Base-by-base conservation (phyloP, 2,329 filamentous ascomycete genomes). In the Huntiella bhutanensis region DNA sequence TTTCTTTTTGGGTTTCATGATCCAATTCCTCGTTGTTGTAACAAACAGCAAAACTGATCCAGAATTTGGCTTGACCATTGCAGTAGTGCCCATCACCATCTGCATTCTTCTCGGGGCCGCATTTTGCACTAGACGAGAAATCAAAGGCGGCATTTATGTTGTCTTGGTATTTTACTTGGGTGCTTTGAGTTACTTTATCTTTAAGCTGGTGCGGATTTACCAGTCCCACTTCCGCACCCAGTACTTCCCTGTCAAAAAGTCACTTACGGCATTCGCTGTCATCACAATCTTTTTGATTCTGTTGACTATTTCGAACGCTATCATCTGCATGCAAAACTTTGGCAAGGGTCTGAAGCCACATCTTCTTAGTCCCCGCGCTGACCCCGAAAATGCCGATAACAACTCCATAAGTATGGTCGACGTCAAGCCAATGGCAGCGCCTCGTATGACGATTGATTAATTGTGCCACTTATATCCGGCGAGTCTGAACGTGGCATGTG, bases 1-100 rank as follows among this genome's bases (percentile, higher is more conserved):
- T 76, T 96, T 98, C 70, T 98, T 98, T 71, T 76, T 98, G 43
- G 91, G 88, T 46, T 98, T 98, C 62, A 96, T 91, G 5, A 84
- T 98, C 41, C 91, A 98, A 59, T 98, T 98, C 62, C 73, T 96
- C 46, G 88, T 98, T 55, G 82, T 96, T 49, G 86, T 98, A 50
- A 79, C 75, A 39, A 72, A 68, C 50, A 19, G 34, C 28, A 67
- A 73, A 52, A 71, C 71, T 41, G 73, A 80, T 51, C 67, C 76
- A 55, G 91, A 98, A 61, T 84, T 91, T 55, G 81, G 73, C 46
- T 69, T 96, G 45, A 98, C 92, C 5, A 77, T 91, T 41, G 82
- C 80, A 51, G 91, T 88, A 19, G 82, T 98, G 45, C 87, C 87
- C 32, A 71, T 96, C 56, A 96, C 91, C 5, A 87, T 98, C 54